phyloP scores from a whole-genome alignment of 2,329 filamentous ascomycete genomes.

The Zymoseptoria ardabiliae region DNA sequence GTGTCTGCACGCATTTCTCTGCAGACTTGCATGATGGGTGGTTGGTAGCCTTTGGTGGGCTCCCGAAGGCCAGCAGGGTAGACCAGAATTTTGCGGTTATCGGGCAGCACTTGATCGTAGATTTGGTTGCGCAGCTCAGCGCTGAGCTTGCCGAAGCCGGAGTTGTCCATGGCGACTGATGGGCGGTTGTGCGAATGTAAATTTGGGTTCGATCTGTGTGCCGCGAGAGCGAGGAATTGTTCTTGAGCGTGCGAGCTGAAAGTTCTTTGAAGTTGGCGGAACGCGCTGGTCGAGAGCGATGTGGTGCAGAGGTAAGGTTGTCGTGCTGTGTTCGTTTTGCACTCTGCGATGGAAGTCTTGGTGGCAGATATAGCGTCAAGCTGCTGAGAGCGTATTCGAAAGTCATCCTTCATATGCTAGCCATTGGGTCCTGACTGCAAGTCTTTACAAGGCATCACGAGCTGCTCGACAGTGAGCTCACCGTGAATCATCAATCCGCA shows the following conservation, averaged over 20 bases:
- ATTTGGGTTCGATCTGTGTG: not conserved
- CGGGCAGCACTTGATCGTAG: conserved; percentile 2
- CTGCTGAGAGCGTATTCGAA: too few species aligned
- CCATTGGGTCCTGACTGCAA: too few species aligned
- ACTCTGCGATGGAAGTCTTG: too few species aligned
- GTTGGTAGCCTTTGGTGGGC: not conserved
- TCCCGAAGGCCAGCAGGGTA: not conserved
- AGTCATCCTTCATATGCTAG: too few species aligned
- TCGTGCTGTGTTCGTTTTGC: too few species aligned
- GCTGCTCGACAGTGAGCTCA: not conserved
- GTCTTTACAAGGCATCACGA: too few species aligned
- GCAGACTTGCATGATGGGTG: not conserved
- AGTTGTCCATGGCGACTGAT: not conserved
- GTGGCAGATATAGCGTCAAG: too few species aligned
- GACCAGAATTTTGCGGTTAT: not conserved
- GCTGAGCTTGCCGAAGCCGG: not conserved
- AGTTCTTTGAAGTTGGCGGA: not conserved
- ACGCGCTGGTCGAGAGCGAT: too few species aligned
- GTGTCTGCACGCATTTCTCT: not conserved
- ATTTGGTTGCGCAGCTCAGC: conserved; percentile 1
- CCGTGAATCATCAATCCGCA: not conserved
- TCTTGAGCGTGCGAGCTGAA: not conserved
- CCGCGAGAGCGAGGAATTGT: not conserved
- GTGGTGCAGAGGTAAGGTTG: too few species aligned
- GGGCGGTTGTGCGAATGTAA: not conserved